Evolutionary conservation across 257 asterid species (phyloP).

Genomic region (Leonotis leonurus): DNA sequence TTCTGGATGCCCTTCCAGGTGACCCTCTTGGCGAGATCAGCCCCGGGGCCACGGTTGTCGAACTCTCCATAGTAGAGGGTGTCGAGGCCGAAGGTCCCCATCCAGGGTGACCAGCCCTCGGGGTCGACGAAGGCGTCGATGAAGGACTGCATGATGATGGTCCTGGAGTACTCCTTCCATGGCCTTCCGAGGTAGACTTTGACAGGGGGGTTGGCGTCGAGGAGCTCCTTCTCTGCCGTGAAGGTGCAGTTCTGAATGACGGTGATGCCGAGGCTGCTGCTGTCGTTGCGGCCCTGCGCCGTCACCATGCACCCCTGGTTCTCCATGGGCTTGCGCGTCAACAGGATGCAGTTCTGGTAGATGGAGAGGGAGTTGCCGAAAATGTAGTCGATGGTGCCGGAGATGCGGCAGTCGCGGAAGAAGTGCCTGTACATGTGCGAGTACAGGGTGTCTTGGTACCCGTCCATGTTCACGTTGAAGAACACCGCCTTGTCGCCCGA

Average conservation of each 20-base stretch:
- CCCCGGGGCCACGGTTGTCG: slow-evolving; percentile 55
- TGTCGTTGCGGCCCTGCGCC: slow-evolving; percentile 76
- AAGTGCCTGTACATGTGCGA: slow-evolving; percentile 60
- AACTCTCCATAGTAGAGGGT: slow-evolving; percentile 70
- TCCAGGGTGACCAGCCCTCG: slow-evolving; percentile 74
- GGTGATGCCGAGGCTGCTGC: slow-evolving; percentile 39
- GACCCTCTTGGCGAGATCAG: slow-evolving; percentile 38
- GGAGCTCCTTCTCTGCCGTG: slow-evolving; percentile 39
- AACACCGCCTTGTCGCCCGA: slow-evolving; percentile 54
- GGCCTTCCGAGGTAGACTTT: slow-evolving; percentile 65
- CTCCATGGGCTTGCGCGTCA: slow-evolving; percentile 56
- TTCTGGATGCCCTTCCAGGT: slow-evolving; percentile 61
- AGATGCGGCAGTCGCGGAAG: slow-evolving; percentile 54
- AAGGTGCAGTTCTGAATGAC: slow-evolving; percentile 45
- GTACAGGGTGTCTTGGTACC: slow-evolving; percentile 75
- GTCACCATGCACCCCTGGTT: slow-evolving; percentile 81
- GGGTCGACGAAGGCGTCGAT: slow-evolving; percentile 53
- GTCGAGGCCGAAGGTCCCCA: slow-evolving; percentile 43
- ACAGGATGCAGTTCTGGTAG: slow-evolving; percentile 50
- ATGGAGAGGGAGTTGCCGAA: slow-evolving; percentile 66
- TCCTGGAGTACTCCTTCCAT: slow-evolving; percentile 72
- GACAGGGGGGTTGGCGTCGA: slow-evolving; percentile 10
- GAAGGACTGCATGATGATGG: slow-evolving; percentile 54
- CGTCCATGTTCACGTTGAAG: slow-evolving; percentile 57
- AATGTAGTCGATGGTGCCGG: slow-evolving; percentile 75